Percentiles rank a stretch among this genome's conserved stretches.
Evolutionary conservation across 164 flowering plant genomes (phyloP).

Genomic region (Saururus chinensis): DNA sequence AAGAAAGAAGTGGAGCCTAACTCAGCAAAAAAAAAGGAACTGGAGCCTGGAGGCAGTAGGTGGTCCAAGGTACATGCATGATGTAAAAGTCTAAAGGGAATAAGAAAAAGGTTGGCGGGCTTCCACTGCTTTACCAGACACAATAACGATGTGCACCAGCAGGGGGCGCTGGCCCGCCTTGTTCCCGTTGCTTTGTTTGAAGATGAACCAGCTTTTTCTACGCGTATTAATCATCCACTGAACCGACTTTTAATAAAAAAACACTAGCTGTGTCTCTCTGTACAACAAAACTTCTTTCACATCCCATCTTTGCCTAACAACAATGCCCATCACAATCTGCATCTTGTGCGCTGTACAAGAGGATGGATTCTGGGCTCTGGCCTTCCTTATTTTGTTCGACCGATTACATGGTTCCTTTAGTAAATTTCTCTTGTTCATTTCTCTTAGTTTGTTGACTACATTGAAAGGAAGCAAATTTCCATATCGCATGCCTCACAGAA

Average conservation of each 20-base stretch:
- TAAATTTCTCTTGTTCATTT: neutral
- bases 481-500: neutral
- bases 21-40: too few relatives aligned
- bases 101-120: conserved; percentile 1
- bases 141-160: conserved; percentile 13
- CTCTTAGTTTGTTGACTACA: neutral
- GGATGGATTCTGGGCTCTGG: too few relatives aligned
- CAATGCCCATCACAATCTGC: neutral
- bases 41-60: too few relatives aligned
- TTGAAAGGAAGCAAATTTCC: neutral
- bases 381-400: too few relatives aligned
- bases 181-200: conserved; percentile 6
- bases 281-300: neutral
- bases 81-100: neutral
- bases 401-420: neutral
- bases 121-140: conserved; percentile 15
- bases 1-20: too few relatives aligned
- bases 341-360: too few relatives aligned
- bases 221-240: conserved; percentile 7
- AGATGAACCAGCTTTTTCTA: conserved; percentile 1
- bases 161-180: conserved; percentile 5
- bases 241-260: neutral
- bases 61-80: neutral
- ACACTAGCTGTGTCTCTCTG: neutral
- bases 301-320: neutral